Evolutionary conservation across 2,329 filamentous ascomycete genomes (phyloP), one percentile per base, ranked within the genome.

Genomic region (Juglanconis sp.): DNA sequence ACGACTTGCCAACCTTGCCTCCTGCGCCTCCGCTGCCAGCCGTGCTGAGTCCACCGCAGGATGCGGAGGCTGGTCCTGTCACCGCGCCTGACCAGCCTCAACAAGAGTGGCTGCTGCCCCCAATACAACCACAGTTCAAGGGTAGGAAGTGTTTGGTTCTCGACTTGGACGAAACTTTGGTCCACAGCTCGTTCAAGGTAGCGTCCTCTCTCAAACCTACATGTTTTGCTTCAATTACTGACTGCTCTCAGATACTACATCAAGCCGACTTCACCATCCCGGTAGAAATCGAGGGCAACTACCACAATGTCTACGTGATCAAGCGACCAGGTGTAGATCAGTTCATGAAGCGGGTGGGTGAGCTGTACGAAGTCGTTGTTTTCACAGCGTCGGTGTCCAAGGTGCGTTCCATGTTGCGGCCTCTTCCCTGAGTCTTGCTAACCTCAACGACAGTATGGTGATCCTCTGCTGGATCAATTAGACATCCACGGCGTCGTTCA

Each of bases 171-270:
- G 95, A 99, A 75, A 99, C 95, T 1, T 78, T 99, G 56, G 95
- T 99, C 31, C 95, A 99, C 78, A 98, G 95, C 74, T 98, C 95
- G 68, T 99, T 99, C 78, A 99, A 99, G 85, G 94, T 96, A 76
- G 67, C 79, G 32, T 53, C 64, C 9, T 64, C 52, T 24, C 24
- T 60, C 15, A n/a, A 36, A 15, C n/a, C 24, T 24, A 9, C 17
- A 5, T 53, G 38, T 17, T 4, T 15, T n/a, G 31, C 17, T 30
- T 42, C 38, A 38, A 1, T 44, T 10, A 31, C 48, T 58, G 13
- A 49, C 35, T 36, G 48, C 11, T 6, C 24, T 57, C 70, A 98
- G 93, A 95, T 98, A 67, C 83, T 99, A 50, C 93, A 98, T 71
- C 94, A 98, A 80, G 95, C 95, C 61, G 95, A 99, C 76, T 98